These are phyloP conservation scores for Leucocoprinus birnbaumii DNA, from an alignment of 768 basidiomycete genomes.

Conservation along the genomic window DNA sequence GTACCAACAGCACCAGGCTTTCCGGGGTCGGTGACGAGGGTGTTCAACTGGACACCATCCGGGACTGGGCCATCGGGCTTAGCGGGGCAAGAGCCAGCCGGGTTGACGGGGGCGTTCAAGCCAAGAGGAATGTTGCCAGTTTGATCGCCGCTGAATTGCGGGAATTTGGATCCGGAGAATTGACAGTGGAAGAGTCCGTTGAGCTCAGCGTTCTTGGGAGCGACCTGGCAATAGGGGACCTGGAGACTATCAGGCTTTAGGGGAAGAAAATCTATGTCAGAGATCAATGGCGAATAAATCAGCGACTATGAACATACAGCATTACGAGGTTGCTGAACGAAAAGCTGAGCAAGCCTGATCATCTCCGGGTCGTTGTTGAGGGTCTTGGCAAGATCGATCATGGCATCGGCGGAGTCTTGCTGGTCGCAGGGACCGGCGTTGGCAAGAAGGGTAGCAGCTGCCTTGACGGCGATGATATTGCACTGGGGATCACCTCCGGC, in stretches of 20 bases:
- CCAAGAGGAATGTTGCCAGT: conserved; percentile 48
- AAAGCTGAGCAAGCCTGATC: conserved; percentile 43
- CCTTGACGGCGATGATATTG: conserved; percentile 51
- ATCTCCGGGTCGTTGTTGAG: conserved; percentile 40
- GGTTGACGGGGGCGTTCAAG: conserved; percentile 28
- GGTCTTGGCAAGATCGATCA: conserved; percentile 44
- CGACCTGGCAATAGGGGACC: conserved; percentile 47
- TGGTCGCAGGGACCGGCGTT: conserved; percentile 52
- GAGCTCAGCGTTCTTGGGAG: conserved; percentile 46
- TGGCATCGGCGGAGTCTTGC: conserved; percentile 51
- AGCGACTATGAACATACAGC: conserved; percentile 35
- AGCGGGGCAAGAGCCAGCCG: conserved; percentile 45
- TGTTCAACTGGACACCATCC: conserved; percentile 41
- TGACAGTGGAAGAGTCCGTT: conserved; percentile 55
- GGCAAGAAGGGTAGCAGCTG: conserved; percentile 60
- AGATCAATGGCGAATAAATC: neutral
- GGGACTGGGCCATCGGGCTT: conserved; percentile 39
- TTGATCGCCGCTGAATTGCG: conserved; percentile 37
- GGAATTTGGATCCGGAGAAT: conserved; percentile 38
- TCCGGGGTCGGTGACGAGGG: conserved; percentile 30
- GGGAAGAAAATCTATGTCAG: neutral
- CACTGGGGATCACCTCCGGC: conserved; percentile 59
- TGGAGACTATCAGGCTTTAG: conserved; percentile 42
- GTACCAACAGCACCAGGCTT: conserved; percentile 23
- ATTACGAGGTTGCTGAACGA: conserved; percentile 50